Conservation (phyloP, 78 protist species). For the Dictyostelium firmibasis region DNA sequence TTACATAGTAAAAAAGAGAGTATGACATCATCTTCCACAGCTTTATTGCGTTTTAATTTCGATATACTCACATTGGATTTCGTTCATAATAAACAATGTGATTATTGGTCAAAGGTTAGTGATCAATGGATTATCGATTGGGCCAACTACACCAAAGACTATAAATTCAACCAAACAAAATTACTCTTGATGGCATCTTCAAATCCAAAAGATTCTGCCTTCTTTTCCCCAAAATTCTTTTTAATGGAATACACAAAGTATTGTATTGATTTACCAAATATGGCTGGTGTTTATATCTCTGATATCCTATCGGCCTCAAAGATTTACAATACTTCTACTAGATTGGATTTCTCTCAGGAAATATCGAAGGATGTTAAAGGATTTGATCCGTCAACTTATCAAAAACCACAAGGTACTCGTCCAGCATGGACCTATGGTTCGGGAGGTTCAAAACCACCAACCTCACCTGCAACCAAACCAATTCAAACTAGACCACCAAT, state of each 20-base stretch:
- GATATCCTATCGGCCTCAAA: not conserved
- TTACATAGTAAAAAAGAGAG: not conserved
- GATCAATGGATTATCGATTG: constrained; percentile 2
- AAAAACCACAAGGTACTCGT: not conserved
- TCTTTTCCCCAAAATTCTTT: not conserved
- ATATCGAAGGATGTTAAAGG: not conserved
- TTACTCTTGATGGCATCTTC: not conserved
- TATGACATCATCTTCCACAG: not conserved
- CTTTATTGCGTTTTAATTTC: not conserved
- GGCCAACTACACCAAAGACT: not conserved
- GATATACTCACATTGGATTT: not conserved
- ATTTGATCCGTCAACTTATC: not conserved
- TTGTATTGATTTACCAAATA: constrained; percentile 1
- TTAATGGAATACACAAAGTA: not conserved
- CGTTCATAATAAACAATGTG: constrained; percentile 11
- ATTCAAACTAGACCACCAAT: not conserved
- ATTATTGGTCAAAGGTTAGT: not conserved
- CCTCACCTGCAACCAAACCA: not conserved
- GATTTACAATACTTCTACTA: not conserved
- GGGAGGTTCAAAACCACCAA: not conserved
- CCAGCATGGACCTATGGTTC: not conserved
- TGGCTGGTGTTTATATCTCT: not conserved
- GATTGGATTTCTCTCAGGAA: not conserved
- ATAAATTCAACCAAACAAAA: not conserved
- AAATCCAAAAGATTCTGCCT: not conserved